Base-by-base conservation (phyloP, 139 green algal species). In the Chloropicon primus region DNA sequence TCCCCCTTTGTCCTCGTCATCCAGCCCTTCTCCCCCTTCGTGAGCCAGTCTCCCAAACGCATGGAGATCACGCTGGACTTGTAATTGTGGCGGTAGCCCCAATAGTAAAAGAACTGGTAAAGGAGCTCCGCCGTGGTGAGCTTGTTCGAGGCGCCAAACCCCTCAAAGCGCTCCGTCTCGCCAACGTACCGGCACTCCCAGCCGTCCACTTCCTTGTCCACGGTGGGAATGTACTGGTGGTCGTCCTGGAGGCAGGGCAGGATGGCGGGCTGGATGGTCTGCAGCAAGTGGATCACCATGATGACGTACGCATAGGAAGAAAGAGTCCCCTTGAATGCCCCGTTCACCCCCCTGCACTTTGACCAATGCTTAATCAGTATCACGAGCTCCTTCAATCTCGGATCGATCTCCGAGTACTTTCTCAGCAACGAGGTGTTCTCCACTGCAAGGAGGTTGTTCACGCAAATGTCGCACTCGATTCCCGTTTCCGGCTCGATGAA, bases 231-330 rank as follows among this genome's bases (percentile, higher is more conserved):
- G 41, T 80, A 25, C 77, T 77, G 54, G 28, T 54, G 41, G 79
- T 77, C 24, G 62, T 77, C 83, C 80, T 88, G 84, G 22, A 88
- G 80, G 77, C 62, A 82, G 10, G 84, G 93, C 78, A 97, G 86
- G 27, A 97, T 86, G 71, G 93, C 88, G n/a, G 91, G 91, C 77
- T 27, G 79, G 78, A 62, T 17, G 41, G 41, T 62, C 41, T 62
- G 41, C 41, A 97, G 86, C 24, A 91, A 88, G 82, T 89, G 79
- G n/a, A 97, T 93, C 82, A 85, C 92, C 90, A 97, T 93, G 27
- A 98, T 84, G 54, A 94, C 91, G 77, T 97, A 97, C 53, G 88
- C 90, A 80, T 98, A 98, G 72, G 84, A 91, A 22, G 86, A 94
- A 2, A 98, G 90, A 1, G 93, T 97, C 79, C 93, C 93, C 21